These are phyloP conservation scores for Ascosphaera acerosa DNA, from an alignment of 2,329 filamentous ascomycete genomes.

Conservation along the genomic window DNA sequence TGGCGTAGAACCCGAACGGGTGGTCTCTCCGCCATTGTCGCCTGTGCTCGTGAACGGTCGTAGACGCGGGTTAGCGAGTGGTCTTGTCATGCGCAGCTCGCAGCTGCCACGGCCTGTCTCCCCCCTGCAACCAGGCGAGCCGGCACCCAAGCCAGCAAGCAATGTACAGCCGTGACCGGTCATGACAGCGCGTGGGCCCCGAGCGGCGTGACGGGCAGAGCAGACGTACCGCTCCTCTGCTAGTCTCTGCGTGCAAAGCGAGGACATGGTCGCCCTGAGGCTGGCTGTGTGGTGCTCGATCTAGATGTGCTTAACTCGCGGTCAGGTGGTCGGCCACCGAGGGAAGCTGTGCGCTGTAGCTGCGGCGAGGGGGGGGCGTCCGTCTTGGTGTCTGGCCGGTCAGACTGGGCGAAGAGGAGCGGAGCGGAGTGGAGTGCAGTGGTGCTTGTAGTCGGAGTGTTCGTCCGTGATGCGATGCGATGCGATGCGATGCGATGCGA, in stretches of 20 bases:
- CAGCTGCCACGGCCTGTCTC: no score
- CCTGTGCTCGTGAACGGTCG: conserved; percentile 22
- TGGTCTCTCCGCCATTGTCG: conserved; percentile 96
- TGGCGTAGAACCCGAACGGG: conserved; percentile 91
- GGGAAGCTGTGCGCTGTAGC: background rate
- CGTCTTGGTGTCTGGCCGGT: conserved; percentile 36
- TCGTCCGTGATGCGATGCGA: conserved; percentile 23
- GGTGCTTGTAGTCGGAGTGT: no score
- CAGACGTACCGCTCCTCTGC: conserved; percentile 56
- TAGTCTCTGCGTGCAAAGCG: conserved; percentile 59
- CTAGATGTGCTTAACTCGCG: background rate
- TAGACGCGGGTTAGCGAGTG: conserved; percentile 5
- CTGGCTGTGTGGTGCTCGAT: background rate
- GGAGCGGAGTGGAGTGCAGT: no score
- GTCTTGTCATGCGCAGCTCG: no score
- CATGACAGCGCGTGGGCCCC: background rate
- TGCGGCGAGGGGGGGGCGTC: conserved; percentile 28
- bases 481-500: conserved; percentile 1
- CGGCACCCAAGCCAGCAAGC: background rate
- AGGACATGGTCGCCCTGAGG: conserved; percentile 33
- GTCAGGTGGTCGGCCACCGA: background rate
- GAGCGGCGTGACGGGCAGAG: background rate
- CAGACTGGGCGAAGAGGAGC: no score
- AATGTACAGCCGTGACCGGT: no score
- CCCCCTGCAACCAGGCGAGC: background rate